Evolutionary conservation across 768 basidiomycete genomes (phyloP).

Genomic region (Lactarius indigo): DNA sequence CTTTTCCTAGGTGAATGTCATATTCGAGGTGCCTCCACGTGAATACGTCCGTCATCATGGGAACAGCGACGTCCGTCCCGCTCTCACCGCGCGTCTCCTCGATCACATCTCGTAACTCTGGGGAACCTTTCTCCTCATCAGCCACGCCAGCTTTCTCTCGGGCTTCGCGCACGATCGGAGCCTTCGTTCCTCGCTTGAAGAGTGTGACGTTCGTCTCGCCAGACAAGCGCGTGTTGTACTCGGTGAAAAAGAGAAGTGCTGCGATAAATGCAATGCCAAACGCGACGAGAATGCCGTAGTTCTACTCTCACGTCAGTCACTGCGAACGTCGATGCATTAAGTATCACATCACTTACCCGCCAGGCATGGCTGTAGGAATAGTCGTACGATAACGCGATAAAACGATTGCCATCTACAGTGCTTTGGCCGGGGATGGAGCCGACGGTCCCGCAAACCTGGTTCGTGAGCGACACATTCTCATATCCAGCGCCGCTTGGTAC

Average conservation of each 20-base stretch:
- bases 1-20: conserved; percentile 51
- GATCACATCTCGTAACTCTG: not conserved
- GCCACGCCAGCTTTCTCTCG: conserved; percentile 20
- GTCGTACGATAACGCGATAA: conserved; percentile 43
- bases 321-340: not conserved
- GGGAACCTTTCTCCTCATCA: conserved; percentile 31
- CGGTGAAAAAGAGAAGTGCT: conserved; percentile 56
- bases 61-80: conserved; percentile 18
- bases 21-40: conserved; percentile 78
- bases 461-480: conserved; percentile 47
- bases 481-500: conserved; percentile 65
- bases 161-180: conserved; percentile 16
- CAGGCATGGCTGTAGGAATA: conserved; percentile 47
- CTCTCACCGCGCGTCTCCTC: conserved; percentile 7
- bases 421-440: conserved; percentile 60
- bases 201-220: conserved; percentile 46
- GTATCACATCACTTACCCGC: conserved; percentile 36
- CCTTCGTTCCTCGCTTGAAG: conserved; percentile 58
- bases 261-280: conserved; percentile 61
- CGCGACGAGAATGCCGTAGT: conserved; percentile 65
- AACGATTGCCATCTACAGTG: conserved; percentile 59
- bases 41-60: conserved; percentile 55
- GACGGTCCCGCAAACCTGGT: conserved; percentile 75
- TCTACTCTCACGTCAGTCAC: conserved; percentile 35
- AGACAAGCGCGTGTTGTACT: conserved; percentile 42